Conservation (phyloP, 1,139 yeast genomes). For the Ogataea hybrid region DNA sequence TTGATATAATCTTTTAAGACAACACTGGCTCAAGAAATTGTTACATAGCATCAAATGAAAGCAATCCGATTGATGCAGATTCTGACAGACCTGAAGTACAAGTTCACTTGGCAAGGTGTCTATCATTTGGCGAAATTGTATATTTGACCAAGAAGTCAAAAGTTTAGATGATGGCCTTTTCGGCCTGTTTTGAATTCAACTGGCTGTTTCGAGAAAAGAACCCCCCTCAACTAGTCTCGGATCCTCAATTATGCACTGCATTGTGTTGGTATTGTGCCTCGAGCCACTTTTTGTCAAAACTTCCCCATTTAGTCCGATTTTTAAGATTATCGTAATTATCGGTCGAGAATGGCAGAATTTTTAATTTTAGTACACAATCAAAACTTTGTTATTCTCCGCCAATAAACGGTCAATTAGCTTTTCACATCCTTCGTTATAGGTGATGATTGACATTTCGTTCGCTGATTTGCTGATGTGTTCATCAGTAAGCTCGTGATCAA, state of each 20-base stretch:
- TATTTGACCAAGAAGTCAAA: no score
- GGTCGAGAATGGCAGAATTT: conserved; percentile 5
- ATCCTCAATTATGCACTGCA: no score
- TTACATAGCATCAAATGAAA: conserved; percentile 20
- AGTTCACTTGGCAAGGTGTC: conserved; percentile 25
- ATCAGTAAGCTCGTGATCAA: background rate
- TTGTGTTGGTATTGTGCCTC: no score
- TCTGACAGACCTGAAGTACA: conserved; percentile 13
- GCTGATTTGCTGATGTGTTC: conserved; percentile 3
- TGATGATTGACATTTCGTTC: conserved; percentile 24
- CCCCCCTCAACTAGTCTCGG: no score
- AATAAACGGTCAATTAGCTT: conserved; percentile 19
- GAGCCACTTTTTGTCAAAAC: background rate
- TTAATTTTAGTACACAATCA: conserved; percentile 21
- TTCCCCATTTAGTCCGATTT: background rate
- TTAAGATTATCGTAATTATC: conserved; percentile 17
- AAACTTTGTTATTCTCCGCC: conserved; percentile 23
- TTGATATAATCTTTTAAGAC: conserved; percentile 19
- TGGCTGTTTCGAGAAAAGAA: background rate
- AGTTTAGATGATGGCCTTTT: conserved; percentile 1
- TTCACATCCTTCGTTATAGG: conserved; percentile 12
- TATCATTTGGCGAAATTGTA: conserved; percentile 15
- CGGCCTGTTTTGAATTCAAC: background rate
- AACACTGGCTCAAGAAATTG: conserved; percentile 11
- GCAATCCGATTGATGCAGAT: conserved; percentile 24